Percentiles rank a stretch among this genome's conserved stretches.
phyloP scores from a whole-genome alignment of 768 basidiomycete species.

The Pisolithus microcarpus region DNA sequence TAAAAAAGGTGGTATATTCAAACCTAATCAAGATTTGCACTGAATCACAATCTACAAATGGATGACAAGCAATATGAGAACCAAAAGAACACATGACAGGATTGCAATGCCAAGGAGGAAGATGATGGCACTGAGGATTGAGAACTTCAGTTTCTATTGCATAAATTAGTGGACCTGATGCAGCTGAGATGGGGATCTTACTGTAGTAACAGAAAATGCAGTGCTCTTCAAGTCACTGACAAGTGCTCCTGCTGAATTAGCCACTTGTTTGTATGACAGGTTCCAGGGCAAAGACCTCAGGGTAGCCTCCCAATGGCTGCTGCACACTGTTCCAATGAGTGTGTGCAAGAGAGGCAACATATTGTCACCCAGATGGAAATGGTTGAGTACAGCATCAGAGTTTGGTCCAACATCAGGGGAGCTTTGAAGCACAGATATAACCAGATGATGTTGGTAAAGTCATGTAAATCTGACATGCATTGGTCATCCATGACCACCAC shows the following conservation, averaged over 20 bases:
- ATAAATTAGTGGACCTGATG: not conserved
- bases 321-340: not conserved
- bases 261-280: slow-evolving; percentile 1
- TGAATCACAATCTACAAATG: too few species aligned
- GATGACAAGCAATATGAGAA: not conserved
- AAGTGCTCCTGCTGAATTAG: slow-evolving; percentile 1
- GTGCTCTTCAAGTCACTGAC: not conserved
- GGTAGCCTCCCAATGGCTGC: slow-evolving; percentile 1
- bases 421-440: too few species aligned
- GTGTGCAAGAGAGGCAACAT: not conserved
- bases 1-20: not conserved
- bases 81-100: not conserved
- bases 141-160: not conserved
- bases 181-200: not conserved
- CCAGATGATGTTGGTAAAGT: too few species aligned
- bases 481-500: too few species aligned
- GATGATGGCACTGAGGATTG: not conserved
- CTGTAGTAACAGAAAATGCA: not conserved
- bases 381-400: not conserved
- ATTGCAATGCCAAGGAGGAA: not conserved
- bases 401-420: too few species aligned
- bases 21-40: not conserved
- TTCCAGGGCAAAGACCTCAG: not conserved
- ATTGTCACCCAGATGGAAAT: not conserved
- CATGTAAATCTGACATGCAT: too few species aligned